phyloP scores from a whole-genome alignment of 345 rosid species.

The Conringia planisiliqua region DNA sequence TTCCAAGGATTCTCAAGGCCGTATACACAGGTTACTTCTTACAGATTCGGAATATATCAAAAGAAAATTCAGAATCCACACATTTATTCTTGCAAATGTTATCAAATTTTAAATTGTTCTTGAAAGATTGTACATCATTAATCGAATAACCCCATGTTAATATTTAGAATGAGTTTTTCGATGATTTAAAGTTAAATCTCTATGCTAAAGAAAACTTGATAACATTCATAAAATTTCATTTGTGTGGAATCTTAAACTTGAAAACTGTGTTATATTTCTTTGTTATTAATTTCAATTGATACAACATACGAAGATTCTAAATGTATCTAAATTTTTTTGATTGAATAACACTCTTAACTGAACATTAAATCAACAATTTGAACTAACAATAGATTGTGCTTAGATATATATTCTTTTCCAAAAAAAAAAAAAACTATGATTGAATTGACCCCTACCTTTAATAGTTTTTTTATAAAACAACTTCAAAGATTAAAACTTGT shows the following conservation, averaged over 20 bases:
- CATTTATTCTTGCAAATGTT: background rate
- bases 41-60: background rate
- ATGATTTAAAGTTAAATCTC: background rate
- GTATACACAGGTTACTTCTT: background rate
- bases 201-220: background rate
- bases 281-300: background rate
- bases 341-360: background rate
- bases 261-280: background rate
- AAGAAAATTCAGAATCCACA: background rate
- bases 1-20: background rate
- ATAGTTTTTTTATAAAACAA: background rate
- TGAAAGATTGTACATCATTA: background rate
- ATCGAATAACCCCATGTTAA: background rate
- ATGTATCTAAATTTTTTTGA: no score
- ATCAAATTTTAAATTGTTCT: background rate
- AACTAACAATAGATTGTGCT: background rate
- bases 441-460: background rate
- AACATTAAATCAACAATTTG: background rate
- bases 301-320: background rate
- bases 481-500: background rate
- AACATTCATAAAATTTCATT: background rate
- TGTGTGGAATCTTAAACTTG: background rate
- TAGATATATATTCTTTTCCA: background rate
- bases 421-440: background rate
- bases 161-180: background rate